Percentiles rank a stretch among this genome's conserved stretches.
phyloP scores from a whole-genome alignment of 2,329 filamentous ascomycete species.

The Penicillium sp. region DNA sequence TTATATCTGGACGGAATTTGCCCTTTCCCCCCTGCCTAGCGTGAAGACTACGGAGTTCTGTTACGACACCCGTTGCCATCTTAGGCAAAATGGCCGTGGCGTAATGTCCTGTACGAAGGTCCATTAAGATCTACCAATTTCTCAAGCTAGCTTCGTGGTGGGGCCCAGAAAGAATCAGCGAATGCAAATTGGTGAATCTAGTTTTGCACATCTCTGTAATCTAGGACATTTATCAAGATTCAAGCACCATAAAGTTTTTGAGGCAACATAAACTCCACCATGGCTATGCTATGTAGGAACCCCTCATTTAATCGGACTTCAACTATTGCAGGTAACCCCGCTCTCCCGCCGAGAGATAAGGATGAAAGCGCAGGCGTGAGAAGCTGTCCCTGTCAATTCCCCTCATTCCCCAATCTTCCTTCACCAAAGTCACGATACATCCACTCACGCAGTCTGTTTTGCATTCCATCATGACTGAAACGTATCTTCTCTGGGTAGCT shows the following conservation, averaged over 20 bases:
- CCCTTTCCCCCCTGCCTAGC: no score
- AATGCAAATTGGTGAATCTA: no score
- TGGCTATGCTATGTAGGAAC: neutral
- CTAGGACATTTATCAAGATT: neutral
- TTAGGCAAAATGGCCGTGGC: no score
- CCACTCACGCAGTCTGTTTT: no score
- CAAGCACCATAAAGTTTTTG: neutral
- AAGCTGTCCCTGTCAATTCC: neutral
- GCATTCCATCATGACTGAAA: neutral
- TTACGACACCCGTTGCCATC: no score
- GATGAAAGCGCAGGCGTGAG: neutral
- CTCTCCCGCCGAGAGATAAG: slow-evolving; percentile 6
- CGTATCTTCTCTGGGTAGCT: slow-evolving; percentile 27
- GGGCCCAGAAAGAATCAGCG: no score
- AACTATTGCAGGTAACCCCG: neutral
- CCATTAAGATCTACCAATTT: no score
- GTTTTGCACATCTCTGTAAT: neutral
- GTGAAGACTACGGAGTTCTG: no score
- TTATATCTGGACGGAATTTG: no score
- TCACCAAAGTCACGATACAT: neutral
- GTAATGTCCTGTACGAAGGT: no score
- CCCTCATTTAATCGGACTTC: neutral
- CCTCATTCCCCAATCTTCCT: neutral
- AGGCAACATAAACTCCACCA: neutral
- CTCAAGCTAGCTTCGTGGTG: no score